Conservation (phyloP, 2,329 filamentous ascomycete genomes). For the Pseudopyricularia javanii region DNA sequence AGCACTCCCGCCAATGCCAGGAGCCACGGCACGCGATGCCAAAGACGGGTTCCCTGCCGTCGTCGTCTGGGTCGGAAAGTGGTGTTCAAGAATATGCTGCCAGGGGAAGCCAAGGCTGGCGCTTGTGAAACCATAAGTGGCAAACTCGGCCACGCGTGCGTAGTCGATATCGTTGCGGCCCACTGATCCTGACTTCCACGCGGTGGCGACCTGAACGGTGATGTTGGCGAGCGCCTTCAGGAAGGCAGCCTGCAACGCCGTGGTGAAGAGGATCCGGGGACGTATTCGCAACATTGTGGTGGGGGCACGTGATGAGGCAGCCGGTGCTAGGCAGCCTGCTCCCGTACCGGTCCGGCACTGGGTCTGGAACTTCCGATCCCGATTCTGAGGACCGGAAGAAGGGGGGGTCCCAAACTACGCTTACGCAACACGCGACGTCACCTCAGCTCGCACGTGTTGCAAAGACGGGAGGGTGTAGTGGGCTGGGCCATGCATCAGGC, state of each 20-base stretch:
- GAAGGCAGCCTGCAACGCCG: constrained; percentile 6
- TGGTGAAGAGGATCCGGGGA: not conserved
- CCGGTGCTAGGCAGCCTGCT: not conserved
- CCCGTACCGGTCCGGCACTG: not conserved
- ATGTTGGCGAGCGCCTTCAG: constrained; percentile 9
- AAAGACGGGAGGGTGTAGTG: not conserved
- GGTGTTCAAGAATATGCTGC: constrained; percentile 11
- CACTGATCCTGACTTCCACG: constrained; percentile 6
- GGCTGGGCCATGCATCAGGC: not conserved
- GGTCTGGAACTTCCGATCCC: not conserved
- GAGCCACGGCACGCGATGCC: not conserved
- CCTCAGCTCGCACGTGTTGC: not conserved
- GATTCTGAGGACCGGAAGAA: not conserved
- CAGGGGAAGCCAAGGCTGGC: constrained; percentile 12
- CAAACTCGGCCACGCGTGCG: constrained; percentile 13
- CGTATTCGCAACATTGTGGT: constrained; percentile 3
- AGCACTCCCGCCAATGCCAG: not conserved
- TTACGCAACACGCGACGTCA: not conserved
- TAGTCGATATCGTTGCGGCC: constrained; percentile 4
- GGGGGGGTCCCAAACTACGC: not conserved
- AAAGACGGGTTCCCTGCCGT: not conserved
- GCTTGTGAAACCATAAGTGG: constrained; percentile 13
- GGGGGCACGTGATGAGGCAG: not conserved
- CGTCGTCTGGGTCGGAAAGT: constrained; percentile 9
- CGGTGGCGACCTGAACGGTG: constrained; percentile 8